These are phyloP conservation scores for Porodaedalea pini DNA, from an alignment of 1,284 basidiomycete genomes.

Conservation along the genomic window DNA sequence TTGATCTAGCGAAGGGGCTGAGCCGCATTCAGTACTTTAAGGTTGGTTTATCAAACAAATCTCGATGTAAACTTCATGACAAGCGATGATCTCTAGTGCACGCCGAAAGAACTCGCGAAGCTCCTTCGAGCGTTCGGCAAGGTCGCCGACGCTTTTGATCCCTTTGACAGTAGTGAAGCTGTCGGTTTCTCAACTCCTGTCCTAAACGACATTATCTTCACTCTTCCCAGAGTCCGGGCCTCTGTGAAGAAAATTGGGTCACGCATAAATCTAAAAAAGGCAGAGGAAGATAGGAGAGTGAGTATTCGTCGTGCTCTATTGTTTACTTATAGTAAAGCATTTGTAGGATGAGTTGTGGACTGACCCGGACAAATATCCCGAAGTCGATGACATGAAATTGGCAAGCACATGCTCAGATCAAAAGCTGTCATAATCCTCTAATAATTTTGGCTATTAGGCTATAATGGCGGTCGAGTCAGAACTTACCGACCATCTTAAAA, in stretches of 20 bases:
- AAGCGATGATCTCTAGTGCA: conserved; percentile 51
- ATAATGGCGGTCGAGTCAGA: conserved; percentile 68
- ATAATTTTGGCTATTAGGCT: conserved; percentile 34
- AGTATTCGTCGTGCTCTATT: conserved; percentile 64
- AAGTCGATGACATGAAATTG: conserved; percentile 20
- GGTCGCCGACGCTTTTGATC: conserved; percentile 65
- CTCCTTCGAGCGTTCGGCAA: conserved; percentile 77
- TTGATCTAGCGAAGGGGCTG: conserved; percentile 80
- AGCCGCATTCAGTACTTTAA: conserved; percentile 89
- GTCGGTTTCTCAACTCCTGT: conserved; percentile 61
- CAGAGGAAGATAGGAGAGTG: conserved; percentile 62
- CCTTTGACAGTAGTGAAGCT: conserved; percentile 40
- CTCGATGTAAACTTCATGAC: background rate
- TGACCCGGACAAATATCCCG: conserved; percentile 22
- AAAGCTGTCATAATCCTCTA: background rate
- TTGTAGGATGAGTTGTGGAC: conserved; percentile 30
- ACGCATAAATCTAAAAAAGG: conserved; percentile 61
- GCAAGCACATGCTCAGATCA: background rate
- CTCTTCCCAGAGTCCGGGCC: conserved; percentile 63
- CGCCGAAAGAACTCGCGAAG: conserved; percentile 78
- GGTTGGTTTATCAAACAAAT: conserved; percentile 36
- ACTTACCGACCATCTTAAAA: conserved; percentile 72
- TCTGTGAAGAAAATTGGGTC: conserved; percentile 56
- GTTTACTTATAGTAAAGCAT: conserved; percentile 26
- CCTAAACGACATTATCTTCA: conserved; percentile 68